Conservation (phyloP, 257 asterid species). For the Eucommia ulmoides region DNA sequence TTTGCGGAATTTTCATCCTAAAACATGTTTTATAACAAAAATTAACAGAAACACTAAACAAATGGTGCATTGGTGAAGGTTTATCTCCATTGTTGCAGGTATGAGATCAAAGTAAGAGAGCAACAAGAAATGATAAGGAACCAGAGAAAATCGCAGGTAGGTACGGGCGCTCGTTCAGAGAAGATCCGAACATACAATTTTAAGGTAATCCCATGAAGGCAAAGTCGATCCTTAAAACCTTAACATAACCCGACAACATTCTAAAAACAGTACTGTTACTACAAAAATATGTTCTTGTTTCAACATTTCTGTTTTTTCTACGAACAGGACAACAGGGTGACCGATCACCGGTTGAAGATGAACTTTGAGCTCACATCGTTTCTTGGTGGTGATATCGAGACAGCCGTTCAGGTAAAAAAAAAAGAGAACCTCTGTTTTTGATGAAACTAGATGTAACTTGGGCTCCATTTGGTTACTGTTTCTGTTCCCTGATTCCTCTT, state of each 20-base stretch:
- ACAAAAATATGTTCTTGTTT: no score
- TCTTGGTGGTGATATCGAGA: constrained; percentile 83
- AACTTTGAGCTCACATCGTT: constrained; percentile 80
- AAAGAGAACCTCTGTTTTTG: not conserved
- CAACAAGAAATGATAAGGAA: constrained; percentile 76
- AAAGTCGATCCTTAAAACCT: no score
- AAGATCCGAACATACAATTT: constrained; percentile 94
- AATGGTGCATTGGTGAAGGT: no score
- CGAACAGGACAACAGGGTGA: constrained; percentile 82
- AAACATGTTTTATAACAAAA: no score
- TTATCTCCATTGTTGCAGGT: constrained; percentile 41
- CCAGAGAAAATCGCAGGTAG: constrained; percentile 89
- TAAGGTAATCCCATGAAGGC: constrained; percentile 74
- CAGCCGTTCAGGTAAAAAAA: constrained; percentile 73
- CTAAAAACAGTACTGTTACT: no score
- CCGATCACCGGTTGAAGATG: constrained; percentile 93
- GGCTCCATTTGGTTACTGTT: no score
- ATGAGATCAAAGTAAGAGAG: constrained; percentile 85
- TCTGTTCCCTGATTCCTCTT: no score
- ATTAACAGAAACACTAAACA: no score
- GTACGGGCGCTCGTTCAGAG: constrained; percentile 96
- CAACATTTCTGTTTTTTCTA: constrained; percentile 4
- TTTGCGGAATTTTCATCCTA: no score
- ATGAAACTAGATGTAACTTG: no score
- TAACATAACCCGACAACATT: not conserved